Base-by-base conservation (phyloP, 306 rosid genomes). In the Fragaria vesca region DNA sequence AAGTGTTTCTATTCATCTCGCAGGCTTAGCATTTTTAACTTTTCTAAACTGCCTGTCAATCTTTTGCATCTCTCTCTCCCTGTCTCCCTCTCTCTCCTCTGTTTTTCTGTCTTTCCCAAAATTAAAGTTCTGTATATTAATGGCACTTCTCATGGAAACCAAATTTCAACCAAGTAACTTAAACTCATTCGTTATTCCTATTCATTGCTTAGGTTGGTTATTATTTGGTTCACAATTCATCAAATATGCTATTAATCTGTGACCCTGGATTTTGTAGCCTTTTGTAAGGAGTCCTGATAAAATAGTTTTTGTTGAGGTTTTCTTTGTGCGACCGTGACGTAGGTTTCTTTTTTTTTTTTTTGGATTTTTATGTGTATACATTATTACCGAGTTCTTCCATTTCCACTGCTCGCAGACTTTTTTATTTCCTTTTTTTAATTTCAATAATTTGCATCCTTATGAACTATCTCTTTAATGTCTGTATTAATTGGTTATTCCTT, bases 401-500 rank as follows among this genome's bases (percentile, higher is more conserved):
- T 18, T 17, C 2, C 21, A 18, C 21, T 52, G 21, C 58, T 5
- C 5, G 24, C 26, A 28, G 42, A 4, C 26, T 28, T 5, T 16
- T 34, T 18, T 30, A 4, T 6, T 38, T 6, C 42, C 8, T 71
- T 47, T 12, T 16, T 32, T 71, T 16, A 3, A 24, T 66, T 26
- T 60, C 42, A 2, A 18, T 60, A 28, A 30, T 30, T 68, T 66
- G n/a, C 40, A 67, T 21, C 57, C 60, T 74, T 86, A 40, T 77
- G 74, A 67, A 60, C 42, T 73, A 61, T 74, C 55, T 74, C 80
- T 46, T 36, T 78, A 85, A 47, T 80, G 77, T 75, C 69, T 78
- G 82, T 85, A 86, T 75, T 79, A 78, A 80, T 61, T 73, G 51
- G 83, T 62, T 78, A 66, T 52, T 86, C 58, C 79, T 89, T 74